Evolutionary conservation across 306 rosid species (phyloP), one percentile per base, ranked within the genome.

Genomic region (Dicorynia guianensis): DNA sequence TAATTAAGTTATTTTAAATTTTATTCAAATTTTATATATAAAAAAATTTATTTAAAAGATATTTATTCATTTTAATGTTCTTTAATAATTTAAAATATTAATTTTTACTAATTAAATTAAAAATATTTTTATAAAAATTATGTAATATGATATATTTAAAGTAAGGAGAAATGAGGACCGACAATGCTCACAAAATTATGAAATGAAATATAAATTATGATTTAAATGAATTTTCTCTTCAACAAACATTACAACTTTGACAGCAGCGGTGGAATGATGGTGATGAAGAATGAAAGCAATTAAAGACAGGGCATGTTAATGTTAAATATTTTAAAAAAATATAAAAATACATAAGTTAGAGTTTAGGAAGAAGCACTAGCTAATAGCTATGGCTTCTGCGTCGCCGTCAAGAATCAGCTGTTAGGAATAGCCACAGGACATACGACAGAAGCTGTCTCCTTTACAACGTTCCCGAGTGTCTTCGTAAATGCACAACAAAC

Each of bases 351-450:
- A 54, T 5, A 33, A 61, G 3, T 6, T 77, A 67, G 11, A 50
- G 80, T 44, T 54, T 72, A 65, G 69, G 60, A 79, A 61, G 67
- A 76, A 76, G 62, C 63, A 1, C 30, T 25, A n/a, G n/a, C n/a
- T n/a, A 67, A 57, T 40, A 36, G 80, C 50, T 18, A 0, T 34
- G 42, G 12, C 80, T 1, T 67, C 71, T 72, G 69, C 72, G 55
- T 80, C 52, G 74, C 69, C 88, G 83, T 80, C 78, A 84, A 84
- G 88, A 74, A 77, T 73, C 83, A 69, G 64, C 20, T 42, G 63
- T 69, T 71, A 38, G 57, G 69, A 36, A 75, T 40, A 76, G 69
- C 30, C 30, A 25, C 2, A 25, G 30, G 30, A 25, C 30, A 25
- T 25, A 25, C 30, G 65, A 55, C 72, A 69, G 54, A 6, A 80